Conservation (phyloP, 83 land plant genomes). For the Diphasiastrum complanatum region DNA sequence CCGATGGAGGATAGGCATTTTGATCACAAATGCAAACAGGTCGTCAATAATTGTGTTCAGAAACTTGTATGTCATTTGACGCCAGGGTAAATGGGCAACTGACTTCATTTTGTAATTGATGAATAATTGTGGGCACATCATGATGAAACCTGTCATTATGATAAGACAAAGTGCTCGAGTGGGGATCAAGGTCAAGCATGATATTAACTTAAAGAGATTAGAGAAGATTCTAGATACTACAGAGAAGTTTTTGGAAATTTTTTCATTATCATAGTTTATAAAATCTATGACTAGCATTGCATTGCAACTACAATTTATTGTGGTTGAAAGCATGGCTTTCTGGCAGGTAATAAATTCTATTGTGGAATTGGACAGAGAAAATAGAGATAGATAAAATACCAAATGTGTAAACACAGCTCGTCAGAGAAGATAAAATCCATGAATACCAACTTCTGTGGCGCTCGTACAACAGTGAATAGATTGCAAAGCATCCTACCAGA, state of each 20-base stretch:
- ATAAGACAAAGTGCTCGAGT: not conserved
- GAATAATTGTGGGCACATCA: slow-evolving; percentile 99
- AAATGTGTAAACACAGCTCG: slow-evolving; percentile 96
- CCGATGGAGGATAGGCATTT: slow-evolving; percentile 94
- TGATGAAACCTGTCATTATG: slow-evolving; percentile 68
- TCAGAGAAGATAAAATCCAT: slow-evolving; percentile 92
- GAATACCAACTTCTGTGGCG: slow-evolving; percentile 99
- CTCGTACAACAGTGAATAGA: slow-evolving; percentile 90
- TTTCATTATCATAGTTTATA: no score
- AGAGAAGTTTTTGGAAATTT: not conserved
- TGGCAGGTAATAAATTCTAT: not conserved
- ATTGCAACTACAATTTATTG: no score
- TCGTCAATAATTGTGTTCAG: slow-evolving; percentile 96
- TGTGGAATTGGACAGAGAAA: slow-evolving; percentile 1
- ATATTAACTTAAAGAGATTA: not conserved
- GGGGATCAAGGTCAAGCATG: not conserved
- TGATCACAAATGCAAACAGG: slow-evolving; percentile 97
- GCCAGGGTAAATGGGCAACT: slow-evolving; percentile 98
- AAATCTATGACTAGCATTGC: no score
- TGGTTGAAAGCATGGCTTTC: no score
- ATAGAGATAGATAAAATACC: slow-evolving; percentile 37
- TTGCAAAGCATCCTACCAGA: slow-evolving; percentile 65
- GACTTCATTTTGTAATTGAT: slow-evolving; percentile 96
- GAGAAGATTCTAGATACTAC: not conserved
- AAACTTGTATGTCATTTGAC: slow-evolving; percentile 99